Evolutionary conservation across 2,329 filamentous ascomycete genomes (phyloP).

Genomic region (Tricladium varicosporioides): DNA sequence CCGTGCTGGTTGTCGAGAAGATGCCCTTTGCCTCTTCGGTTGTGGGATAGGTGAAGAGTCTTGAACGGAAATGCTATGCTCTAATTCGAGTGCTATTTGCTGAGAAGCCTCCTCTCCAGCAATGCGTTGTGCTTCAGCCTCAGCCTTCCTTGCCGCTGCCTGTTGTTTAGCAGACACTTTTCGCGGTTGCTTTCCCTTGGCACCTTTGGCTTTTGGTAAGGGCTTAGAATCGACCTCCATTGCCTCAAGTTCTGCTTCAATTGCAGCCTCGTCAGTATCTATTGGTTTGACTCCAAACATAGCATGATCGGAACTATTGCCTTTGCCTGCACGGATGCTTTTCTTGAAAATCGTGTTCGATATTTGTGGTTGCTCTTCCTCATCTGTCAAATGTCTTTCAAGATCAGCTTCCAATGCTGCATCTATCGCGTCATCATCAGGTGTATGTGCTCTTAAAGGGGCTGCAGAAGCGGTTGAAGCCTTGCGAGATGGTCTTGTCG

Average conservation of each 20-base stretch:
- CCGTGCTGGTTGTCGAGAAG: constrained; percentile 18
- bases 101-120: constrained; percentile 20
- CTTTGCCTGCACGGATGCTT: constrained; percentile 17
- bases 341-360: constrained; percentile 10
- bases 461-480: constrained; percentile 45
- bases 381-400: constrained; percentile 53
- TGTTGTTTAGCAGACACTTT: constrained; percentile 32
- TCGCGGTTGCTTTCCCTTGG: constrained; percentile 30
- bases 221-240: constrained; percentile 30
- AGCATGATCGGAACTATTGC: constrained; percentile 18
- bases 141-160: constrained; percentile 27
- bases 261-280: constrained; percentile 29
- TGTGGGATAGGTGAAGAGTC: constrained; percentile 23
- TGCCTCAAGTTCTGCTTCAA: constrained; percentile 32
- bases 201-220: constrained; percentile 29
- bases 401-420: constrained; percentile 64
- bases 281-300: constrained; percentile 26
- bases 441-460: constrained; percentile 44
- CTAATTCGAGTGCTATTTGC: constrained; percentile 23
- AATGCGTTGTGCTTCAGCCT: constrained; percentile 15
- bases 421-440: constrained; percentile 65
- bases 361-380: constrained; percentile 40
- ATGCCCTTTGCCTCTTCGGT: constrained; percentile 23
- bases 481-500: constrained; percentile 45
- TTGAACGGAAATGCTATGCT: constrained; percentile 27